A percentile compares a stretch with the other conserved stretches of the same genome.
Evolutionary conservation across 176 grass and related monocot genomes (phyloP).

Genomic region (Carex pumila): DNA sequence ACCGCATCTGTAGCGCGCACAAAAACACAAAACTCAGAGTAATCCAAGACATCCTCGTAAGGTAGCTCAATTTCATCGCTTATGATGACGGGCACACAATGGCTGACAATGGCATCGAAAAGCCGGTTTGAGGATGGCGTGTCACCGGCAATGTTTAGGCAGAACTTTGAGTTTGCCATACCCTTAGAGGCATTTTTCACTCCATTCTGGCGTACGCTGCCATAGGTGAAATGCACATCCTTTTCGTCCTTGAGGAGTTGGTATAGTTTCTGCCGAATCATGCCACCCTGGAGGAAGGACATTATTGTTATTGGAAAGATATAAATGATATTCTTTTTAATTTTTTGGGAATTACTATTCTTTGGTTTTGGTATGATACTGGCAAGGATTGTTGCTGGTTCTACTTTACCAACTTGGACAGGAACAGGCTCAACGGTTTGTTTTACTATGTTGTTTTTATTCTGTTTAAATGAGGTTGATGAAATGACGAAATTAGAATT

Average conservation of each 20-base stretch:
- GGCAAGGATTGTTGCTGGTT: neutral
- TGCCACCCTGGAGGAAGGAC: conserved; percentile 47
- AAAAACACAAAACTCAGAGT: conserved; percentile 78
- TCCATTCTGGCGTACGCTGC: conserved; percentile 63
- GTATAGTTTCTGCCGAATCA: conserved; percentile 58
- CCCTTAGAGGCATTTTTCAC: conserved; percentile 48
- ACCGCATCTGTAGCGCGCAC: conserved; percentile 48
- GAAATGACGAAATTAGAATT: neutral
- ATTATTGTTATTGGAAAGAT: neutral
- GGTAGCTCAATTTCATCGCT: conserved; percentile 87
- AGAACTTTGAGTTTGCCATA: conserved; percentile 77
- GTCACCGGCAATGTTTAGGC: conserved; percentile 72
- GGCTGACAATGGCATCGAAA: conserved; percentile 75
- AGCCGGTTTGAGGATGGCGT: conserved; percentile 86
- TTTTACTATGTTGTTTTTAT: neutral
- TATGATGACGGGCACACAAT: conserved; percentile 67
- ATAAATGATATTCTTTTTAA: neutral
- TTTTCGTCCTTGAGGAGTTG: conserved; percentile 58
- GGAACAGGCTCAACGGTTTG: neutral
- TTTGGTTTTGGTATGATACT: neutral
- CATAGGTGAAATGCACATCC: conserved; percentile 70
- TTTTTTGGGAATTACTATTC: neutral
- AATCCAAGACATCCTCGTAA: conserved; percentile 83
- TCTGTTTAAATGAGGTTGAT: neutral
- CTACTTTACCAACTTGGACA: neutral